Evolutionary conservation across 306 rosid genomes (phyloP).

Genomic region (Vigna mungo): DNA sequence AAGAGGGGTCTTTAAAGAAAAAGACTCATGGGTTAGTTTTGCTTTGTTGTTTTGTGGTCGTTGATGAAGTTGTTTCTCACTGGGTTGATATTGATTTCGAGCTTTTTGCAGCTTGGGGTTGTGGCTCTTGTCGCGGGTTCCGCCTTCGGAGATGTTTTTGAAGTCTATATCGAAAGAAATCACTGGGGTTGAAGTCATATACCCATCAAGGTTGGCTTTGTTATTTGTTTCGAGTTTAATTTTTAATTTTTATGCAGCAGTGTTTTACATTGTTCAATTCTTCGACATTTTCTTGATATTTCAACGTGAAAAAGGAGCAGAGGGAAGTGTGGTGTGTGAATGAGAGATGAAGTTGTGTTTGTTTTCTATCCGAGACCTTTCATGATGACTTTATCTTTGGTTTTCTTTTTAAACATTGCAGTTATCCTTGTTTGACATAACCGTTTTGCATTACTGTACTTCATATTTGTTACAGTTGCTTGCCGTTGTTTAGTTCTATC

Average conservation of each 20-base stretch:
- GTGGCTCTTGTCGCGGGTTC: conserved; percentile 80
- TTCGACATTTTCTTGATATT: conserved; percentile 27
- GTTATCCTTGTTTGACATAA: background rate
- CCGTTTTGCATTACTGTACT: background rate
- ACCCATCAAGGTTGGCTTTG: conserved; percentile 78
- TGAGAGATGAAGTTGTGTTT: conserved; percentile 6
- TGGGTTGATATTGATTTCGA: background rate
- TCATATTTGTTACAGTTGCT: background rate
- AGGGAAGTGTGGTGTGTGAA: background rate
- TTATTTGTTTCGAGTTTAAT: background rate
- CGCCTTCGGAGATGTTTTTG: conserved; percentile 90
- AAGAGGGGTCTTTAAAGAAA: conserved; percentile 69
- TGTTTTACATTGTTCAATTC: background rate
- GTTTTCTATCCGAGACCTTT: conserved; percentile 14
- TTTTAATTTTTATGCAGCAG: background rate
- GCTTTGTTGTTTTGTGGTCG: background rate
- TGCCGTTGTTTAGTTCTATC: background rate
- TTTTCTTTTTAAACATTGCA: background rate
- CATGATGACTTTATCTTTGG: background rate
- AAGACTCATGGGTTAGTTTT: conserved; percentile 77
- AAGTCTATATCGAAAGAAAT: conserved; percentile 80
- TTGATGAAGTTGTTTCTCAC: background rate
- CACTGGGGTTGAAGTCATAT: conserved; percentile 75
- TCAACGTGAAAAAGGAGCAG: background rate
- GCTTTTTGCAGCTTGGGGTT: conserved; percentile 70